phyloP scores from a whole-genome alignment of 1,284 basidiomycete species.

The Phaffia rhodozyma region DNA sequence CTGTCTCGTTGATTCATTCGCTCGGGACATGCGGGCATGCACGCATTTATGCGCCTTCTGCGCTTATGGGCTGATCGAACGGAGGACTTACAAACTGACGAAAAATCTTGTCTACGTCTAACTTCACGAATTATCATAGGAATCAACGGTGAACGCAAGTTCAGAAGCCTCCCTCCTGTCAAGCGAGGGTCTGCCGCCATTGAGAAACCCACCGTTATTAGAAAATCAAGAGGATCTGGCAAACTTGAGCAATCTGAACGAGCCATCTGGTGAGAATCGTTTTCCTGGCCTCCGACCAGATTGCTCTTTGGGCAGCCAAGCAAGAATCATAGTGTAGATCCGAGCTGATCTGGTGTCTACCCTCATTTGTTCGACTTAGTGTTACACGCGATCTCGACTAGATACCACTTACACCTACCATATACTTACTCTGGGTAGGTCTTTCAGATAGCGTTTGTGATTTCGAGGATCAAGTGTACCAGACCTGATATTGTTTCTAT shows the following conservation, averaged over 20 bases:
- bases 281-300: neutral
- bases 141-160: slow-evolving; percentile 52
- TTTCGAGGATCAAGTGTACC: slow-evolving; percentile 12
- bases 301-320: neutral
- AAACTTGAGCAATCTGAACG: slow-evolving; percentile 93
- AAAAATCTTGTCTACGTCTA: slow-evolving; percentile 16
- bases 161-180: slow-evolving; percentile 76
- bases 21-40: neutral
- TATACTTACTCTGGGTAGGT: slow-evolving; percentile 89
- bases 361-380: slow-evolving; percentile 42
- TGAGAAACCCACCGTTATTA: slow-evolving; percentile 90
- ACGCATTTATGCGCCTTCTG: neutral
- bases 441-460: neutral
- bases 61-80: too few relatives aligned
- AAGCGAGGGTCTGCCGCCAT: slow-evolving; percentile 55
- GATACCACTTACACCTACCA: slow-evolving; percentile 93
- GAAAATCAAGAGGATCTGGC: slow-evolving; percentile 97
- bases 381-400: slow-evolving; percentile 89
- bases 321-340: neutral
- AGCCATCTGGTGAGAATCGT: slow-evolving; percentile 67
- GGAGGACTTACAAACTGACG: too few relatives aligned
- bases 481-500: neutral
- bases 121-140: slow-evolving; percentile 2
- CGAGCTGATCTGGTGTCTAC: neutral
- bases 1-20: neutral